Evolutionary conservation across 805 yeast genomes (phyloP).

Genomic region (Suhomyces prunicola): DNA sequence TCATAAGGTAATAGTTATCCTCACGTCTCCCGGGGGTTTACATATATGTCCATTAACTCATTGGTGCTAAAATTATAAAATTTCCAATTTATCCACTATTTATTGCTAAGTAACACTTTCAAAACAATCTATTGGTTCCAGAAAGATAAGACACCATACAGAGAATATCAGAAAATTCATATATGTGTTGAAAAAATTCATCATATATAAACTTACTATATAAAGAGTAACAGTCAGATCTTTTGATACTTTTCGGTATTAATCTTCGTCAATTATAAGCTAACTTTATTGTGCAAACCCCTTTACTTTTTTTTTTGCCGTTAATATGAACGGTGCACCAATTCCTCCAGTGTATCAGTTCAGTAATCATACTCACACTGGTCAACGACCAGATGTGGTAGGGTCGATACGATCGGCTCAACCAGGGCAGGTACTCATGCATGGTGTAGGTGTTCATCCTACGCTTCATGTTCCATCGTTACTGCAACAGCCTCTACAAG

Average conservation of each 20-base stretch:
- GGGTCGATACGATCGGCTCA: constrained; percentile 3
- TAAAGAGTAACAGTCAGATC: neutral
- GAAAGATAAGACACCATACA: neutral
- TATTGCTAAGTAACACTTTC: neutral
- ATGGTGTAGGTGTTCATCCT: constrained; percentile 1
- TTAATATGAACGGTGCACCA: constrained; percentile 8
- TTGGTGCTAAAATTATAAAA: neutral
- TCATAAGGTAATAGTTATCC: neutral
- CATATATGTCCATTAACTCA: neutral
- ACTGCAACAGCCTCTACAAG: constrained; percentile 5
- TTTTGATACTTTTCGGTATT: neutral
- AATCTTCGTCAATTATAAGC: neutral
- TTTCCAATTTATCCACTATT: neutral
- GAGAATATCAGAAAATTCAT: neutral
- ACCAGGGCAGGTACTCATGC: constrained; percentile 5
- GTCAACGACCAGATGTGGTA: neutral
- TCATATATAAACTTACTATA: neutral
- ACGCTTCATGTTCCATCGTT: neutral
- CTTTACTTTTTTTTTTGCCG: constrained; percentile 5
- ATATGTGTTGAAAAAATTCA: neutral
- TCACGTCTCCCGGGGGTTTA: neutral
- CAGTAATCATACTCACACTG: neutral
- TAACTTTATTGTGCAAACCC: neutral
- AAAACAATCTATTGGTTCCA: neutral
- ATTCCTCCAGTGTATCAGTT: constrained; percentile 7